Evolutionary conservation across 164 flowering plant species (phyloP), one percentile per base, ranked within the genome.

Genomic region (Stephania japonica): DNA sequence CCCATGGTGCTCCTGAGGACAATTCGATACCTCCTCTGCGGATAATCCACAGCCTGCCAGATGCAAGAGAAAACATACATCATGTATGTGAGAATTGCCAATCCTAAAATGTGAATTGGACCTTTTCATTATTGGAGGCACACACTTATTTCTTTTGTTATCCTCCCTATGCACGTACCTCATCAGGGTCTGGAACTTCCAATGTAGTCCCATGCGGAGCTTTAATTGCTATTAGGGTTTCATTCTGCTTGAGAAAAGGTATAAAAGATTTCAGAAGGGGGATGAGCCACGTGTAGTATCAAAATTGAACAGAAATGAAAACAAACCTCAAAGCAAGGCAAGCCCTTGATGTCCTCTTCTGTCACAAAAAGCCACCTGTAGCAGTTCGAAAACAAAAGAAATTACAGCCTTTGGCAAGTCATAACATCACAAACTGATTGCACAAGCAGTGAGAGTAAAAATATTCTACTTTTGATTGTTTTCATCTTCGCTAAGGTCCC

Each of bases 121-220:
- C 6, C 49, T 67, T 69, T 65, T 26, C 42, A 43, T 25, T 47
- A 26, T 24, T 59, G 38, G 38, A 32, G 38, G 38, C 38, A 32
- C 38, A 32, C 38, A 32, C 38, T 32, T 32, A 32, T 32, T 32
- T 32, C 38, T 2, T 32, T 32, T 32, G 38, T 32, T 32, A 2
- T 41, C 64, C 72, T 49, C 49, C 11, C 18, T 25, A 63, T 41
- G 41, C 25, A 70, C 70, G 70, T 78, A 92, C 98, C 93, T 91
- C 98, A 80, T 94, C 98, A 74, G 98, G 99, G 85, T 93, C 96
- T 67, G 99, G 98, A 68, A 93, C 99, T 88, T 95, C 98, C 69
- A 95, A 77, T 21, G 97, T 95, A 69, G 98, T 95, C 27, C 99
- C 97, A 85, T 93, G 97, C 14, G 98, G 99, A 72, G 99, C 99